Evolutionary conservation across 352 stramenopile species (phyloP), one percentile per base, ranked within the genome.

Genomic region (Globisporangium irregulare): DNA sequence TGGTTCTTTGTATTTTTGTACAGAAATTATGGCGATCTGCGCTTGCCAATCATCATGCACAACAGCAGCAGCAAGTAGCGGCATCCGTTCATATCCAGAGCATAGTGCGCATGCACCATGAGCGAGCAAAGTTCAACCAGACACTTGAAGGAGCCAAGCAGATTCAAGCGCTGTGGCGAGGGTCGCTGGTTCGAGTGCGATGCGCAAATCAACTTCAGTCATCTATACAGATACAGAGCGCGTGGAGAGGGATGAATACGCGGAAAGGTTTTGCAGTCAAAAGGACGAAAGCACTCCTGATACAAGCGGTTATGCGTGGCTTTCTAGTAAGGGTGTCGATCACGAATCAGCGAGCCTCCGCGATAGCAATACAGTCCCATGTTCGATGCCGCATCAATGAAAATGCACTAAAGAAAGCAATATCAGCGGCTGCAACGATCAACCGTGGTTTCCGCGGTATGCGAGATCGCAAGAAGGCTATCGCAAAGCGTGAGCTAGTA

Each of bases 91-190:
- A 68, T 18, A 77, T 80, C 14, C 71, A 78, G 57, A 78, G 69
- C 61, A 27, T 69, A 18, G 54, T 58, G 20, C 50, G 72, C 25
- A 80, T 78, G 74, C 62, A 74, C 9, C 54, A 53, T 12, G 50
- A 75, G 24, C 53, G 48, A 18, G 10, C 22, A 22, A 67, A 72
- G 34, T 76, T 74, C 58, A 24, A 51, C 9, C 48, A 64, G 22
- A 51, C 69, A 3, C 56, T 68, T 1, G 36, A 67, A 34, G 65
- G 66, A 12, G 63, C 65, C 8, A 67, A 36, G 18, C 58, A 43
- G 12, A 78, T 80, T 29, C 74, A 80, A 59, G 71, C 71, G 3
- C 25, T 78, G 0, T 80, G 74, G 72, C 65, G 72, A 50, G 71
- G 69, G 7, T 65, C 65, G 0, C 41, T 67, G 12, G 51, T 70